Conservation (phyloP, 2,329 filamentous ascomycete genomes). For the Elsinoe necatrix region DNA sequence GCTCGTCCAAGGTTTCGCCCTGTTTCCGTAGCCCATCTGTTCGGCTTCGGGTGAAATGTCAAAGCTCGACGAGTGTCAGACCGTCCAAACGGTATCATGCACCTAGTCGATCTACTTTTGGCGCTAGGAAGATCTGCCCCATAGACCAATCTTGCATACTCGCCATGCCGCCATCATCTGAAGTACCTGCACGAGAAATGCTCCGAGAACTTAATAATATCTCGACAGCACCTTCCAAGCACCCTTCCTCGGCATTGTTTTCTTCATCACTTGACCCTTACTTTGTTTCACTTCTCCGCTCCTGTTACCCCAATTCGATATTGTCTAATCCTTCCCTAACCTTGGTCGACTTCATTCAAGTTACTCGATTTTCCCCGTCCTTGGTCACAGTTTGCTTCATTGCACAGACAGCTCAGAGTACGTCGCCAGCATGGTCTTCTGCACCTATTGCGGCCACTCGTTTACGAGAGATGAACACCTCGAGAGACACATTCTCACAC, state of each 20-base stretch:
- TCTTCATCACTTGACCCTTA: background rate
- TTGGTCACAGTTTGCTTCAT: slow-evolving; percentile 1
- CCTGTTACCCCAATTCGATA: background rate
- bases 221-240: slow-evolving; percentile 3
- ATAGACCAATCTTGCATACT: slow-evolving; percentile 9
- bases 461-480: slow-evolving; percentile 47
- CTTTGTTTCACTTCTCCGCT: slow-evolving; percentile 2
- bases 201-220: slow-evolving; percentile 14
- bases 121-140: slow-evolving; percentile 13
- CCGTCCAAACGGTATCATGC: slow-evolving; percentile 3
- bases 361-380: background rate
- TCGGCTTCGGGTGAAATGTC: slow-evolving; percentile 4
- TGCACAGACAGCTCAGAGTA: background rate
- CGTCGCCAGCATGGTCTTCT: slow-evolving; percentile 40
- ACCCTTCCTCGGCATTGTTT: slow-evolving; percentile 5
- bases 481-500: slow-evolving; percentile 45
- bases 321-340: background rate
- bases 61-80: slow-evolving; percentile 11
- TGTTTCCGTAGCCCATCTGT: slow-evolving; percentile 12
- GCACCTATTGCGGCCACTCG: slow-evolving; percentile 46
- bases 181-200: background rate
- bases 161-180: background rate
- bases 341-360: background rate
- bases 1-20: slow-evolving; percentile 12
- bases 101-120: slow-evolving; percentile 12